Conservation (phyloP, 768 basidiomycete species). For the Hortiboletus campestris region DNA sequence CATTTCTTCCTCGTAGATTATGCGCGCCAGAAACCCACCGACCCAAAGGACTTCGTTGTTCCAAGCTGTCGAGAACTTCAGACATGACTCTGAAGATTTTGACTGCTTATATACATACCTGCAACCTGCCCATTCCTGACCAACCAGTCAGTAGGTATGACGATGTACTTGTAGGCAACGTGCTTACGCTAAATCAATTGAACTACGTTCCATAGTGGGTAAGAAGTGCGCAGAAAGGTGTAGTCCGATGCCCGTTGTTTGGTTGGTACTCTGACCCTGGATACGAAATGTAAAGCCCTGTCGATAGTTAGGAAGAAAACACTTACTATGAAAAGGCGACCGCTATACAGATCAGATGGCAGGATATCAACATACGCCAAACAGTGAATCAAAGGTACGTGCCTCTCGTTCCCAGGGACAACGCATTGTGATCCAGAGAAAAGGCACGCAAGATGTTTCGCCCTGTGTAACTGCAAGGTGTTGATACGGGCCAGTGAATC, state of each 20-base stretch:
- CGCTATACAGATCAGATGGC: neutral
- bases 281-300: neutral
- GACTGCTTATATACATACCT: slow-evolving; percentile 39
- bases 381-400: neutral
- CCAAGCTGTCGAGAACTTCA: slow-evolving; percentile 54
- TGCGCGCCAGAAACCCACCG: slow-evolving; percentile 77
- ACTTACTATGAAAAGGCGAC: slow-evolving; percentile 16
- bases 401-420: slow-evolving; percentile 2
- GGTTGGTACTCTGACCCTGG: slow-evolving; percentile 84
- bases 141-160: slow-evolving; percentile 1
- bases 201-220: slow-evolving; percentile 92
- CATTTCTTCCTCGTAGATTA: slow-evolving; percentile 84
- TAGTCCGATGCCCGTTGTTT: slow-evolving; percentile 76
- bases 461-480: neutral
- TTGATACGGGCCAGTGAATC: neutral
- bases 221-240: slow-evolving; percentile 82
- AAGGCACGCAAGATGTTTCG: neutral
- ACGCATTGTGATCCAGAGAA: slow-evolving; percentile 2
- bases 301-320: neutral
- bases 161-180: neutral
- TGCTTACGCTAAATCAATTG: slow-evolving; percentile 79
- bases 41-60: slow-evolving; percentile 84
- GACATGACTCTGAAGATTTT: neutral
- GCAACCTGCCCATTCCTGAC: slow-evolving; percentile 80
- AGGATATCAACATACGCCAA: neutral